These are phyloP conservation scores for Phycomyces nitens DNA, from an alignment of 192 early-diverging fungal genomes.

Conservation along the genomic window DNA sequence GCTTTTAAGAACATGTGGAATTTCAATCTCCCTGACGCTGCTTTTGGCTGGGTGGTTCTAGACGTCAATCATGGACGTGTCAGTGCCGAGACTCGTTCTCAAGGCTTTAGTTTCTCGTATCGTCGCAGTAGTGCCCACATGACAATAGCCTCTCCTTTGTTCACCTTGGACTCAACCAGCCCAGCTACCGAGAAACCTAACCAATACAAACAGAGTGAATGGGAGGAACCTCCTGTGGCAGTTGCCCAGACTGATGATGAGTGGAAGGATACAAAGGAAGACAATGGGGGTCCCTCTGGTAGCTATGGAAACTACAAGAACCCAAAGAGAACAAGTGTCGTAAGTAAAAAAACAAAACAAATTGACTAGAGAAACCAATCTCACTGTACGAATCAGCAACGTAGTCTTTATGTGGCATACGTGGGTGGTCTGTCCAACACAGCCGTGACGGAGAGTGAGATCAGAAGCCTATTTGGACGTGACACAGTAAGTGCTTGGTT, in stretches of 20 bases:
- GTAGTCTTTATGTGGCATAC: constrained; percentile 27
- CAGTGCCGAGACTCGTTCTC: constrained; percentile 51
- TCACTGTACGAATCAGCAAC: background rate
- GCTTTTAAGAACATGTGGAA: constrained; percentile 64
- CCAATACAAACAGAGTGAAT: constrained; percentile 19
- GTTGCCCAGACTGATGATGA: background rate
- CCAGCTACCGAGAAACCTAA: constrained; percentile 22
- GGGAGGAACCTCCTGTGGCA: background rate
- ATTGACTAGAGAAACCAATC: background rate
- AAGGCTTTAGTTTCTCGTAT: constrained; percentile 62
- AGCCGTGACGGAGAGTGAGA: constrained; percentile 34
- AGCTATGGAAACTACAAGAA: background rate
- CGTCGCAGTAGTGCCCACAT: constrained; percentile 35
- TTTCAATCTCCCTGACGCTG: constrained; percentile 58
- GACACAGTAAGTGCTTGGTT: constrained; percentile 27
- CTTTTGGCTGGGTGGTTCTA: constrained; percentile 50
- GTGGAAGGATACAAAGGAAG: constrained; percentile 10
- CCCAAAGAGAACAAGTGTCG: background rate
- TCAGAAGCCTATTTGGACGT: constrained; percentile 32
- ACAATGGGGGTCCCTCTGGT: background rate
- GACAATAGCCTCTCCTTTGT: constrained; percentile 9
- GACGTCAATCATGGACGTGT: constrained; percentile 50
- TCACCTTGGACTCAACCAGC: background rate
- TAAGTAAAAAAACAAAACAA: background rate
- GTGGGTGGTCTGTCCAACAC: constrained; percentile 31